Conservation (phyloP, 2,329 filamentous ascomycete genomes). For the Trichoderma endophyticum region DNA sequence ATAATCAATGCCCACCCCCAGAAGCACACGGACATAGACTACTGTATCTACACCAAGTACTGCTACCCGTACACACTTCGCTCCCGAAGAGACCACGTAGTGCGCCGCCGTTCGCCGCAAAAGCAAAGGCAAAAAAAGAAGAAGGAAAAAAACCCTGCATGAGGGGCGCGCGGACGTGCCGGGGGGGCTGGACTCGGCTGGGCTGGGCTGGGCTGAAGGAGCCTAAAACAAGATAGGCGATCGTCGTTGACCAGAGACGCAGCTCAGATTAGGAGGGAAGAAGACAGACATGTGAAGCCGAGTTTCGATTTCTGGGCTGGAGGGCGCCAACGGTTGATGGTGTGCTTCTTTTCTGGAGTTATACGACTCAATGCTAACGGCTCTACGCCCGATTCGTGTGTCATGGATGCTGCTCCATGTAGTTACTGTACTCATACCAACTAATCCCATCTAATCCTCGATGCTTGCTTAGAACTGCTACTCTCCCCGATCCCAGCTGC, state of each 20-base stretch:
- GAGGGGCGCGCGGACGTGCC: not conserved
- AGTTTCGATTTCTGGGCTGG: not conserved
- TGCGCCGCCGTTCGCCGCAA: not conserved
- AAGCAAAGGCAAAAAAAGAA: not conserved
- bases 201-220: constrained; percentile 11
- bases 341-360: not conserved
- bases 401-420: not conserved
- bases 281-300: not conserved
- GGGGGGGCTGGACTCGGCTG: not conserved
- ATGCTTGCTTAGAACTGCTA: not conserved
- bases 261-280: not conserved
- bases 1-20: not conserved
- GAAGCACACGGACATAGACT: not conserved
- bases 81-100: constrained; percentile 7
- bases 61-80: not conserved
- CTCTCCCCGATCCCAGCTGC: not conserved
- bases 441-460: not conserved
- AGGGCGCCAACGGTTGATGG: not conserved
- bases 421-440: not conserved
- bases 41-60: not conserved
- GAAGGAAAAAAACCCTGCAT: not conserved
- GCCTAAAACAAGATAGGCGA: constrained; percentile 7
- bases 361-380: not conserved
- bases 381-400: not conserved
- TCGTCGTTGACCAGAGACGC: not conserved